Conservation (phyloP, 768 basidiomycete species). For the Clitopilus passeckerianus region DNA sequence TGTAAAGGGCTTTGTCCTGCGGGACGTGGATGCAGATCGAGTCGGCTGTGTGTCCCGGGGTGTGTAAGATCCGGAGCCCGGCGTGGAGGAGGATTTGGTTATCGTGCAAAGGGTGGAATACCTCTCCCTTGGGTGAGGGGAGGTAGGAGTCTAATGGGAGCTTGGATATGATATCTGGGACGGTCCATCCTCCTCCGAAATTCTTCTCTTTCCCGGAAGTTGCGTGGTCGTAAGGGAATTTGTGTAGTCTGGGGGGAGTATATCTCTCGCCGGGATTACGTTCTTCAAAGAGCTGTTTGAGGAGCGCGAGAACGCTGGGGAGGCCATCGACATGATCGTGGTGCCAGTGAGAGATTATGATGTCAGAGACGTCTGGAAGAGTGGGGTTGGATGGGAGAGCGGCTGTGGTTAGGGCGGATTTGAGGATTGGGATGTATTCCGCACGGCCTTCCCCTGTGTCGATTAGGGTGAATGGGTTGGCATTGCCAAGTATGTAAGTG, state of each 20-base stretch:
- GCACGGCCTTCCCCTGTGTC: conserved; percentile 79
- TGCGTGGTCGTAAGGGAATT: conserved; percentile 43
- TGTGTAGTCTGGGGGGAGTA: conserved; percentile 70
- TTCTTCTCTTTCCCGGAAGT: conserved; percentile 9
- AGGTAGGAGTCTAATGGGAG: conserved; percentile 42
- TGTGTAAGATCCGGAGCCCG: conserved; percentile 65
- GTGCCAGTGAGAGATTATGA: conserved; percentile 91
- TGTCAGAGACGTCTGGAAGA: conserved; percentile 72
- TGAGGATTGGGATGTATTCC: conserved; percentile 63
- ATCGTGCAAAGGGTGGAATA: conserved; percentile 58
- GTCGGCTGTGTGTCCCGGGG: conserved; percentile 90
- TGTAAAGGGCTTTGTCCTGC: conserved; percentile 75
- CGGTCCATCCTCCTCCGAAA: conserved; percentile 23
- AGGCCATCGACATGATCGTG: conserved; percentile 82
- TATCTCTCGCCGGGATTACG: conserved; percentile 42
- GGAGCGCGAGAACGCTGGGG: conserved; percentile 59
- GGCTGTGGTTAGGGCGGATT: conserved; percentile 47
- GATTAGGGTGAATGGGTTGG: conserved; percentile 70
- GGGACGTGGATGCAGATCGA: conserved; percentile 72
- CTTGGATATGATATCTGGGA: conserved; percentile 34
- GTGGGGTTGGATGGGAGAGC: conserved; percentile 25
- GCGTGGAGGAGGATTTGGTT: conserved; percentile 43
- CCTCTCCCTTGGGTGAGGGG: conserved; percentile 32
- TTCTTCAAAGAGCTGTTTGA: conserved; percentile 59
- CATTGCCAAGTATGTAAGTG: conserved; percentile 75